Base-by-base conservation (phyloP, 148 eudicot genomes). In the Cornus controversa region DNA sequence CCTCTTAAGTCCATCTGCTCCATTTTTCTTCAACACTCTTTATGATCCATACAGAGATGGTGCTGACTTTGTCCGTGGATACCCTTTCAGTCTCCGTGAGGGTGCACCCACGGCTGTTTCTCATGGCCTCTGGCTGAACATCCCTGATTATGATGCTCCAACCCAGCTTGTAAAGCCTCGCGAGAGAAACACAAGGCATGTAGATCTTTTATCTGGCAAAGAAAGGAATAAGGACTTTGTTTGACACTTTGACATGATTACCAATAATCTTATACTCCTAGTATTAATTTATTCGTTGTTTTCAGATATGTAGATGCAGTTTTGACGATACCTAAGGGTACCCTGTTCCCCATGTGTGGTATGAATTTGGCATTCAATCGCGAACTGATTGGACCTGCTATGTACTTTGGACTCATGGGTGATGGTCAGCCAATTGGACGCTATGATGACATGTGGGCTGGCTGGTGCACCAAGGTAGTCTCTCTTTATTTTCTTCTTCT, bases 331-430 rank as follows among this genome's bases (percentile, higher is more conserved):
- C 81, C 81, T 3, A 78, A 78, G 76, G 81, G 76, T n/a, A 78
- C 81, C 40, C 16, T 78, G 50, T 78, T 78, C 76, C 81, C 81
- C 23, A 78, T 78, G 81, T 78, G 81, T 62, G 81, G 81, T 53
- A 78, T 78, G 81, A 78, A 78, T 50, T 64, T 78, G 76, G 81
- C 75, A 24, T 78, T 78, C 71, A 34, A 78, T 75, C 81, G 81
- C 42, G 81, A 78, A 27, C 50, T 78, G n/a, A 78, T 78, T 66
- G 81, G 81, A 66, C 76, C 81, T 10, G 81, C 81, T 1, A 78
- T 78, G 81, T 78, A 78, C 81, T 78, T 78, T 66, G 81, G 81
- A 8, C 81, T 78, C 76, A 78, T 78, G 81, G 81, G 81, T 29
- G 81, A 78, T 50, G 81, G 81, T 71, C 81, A 78, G 66, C 81